Conservation (phyloP, 495 filamentous ascomycete genomes). For the Pyronema domesticum region DNA sequence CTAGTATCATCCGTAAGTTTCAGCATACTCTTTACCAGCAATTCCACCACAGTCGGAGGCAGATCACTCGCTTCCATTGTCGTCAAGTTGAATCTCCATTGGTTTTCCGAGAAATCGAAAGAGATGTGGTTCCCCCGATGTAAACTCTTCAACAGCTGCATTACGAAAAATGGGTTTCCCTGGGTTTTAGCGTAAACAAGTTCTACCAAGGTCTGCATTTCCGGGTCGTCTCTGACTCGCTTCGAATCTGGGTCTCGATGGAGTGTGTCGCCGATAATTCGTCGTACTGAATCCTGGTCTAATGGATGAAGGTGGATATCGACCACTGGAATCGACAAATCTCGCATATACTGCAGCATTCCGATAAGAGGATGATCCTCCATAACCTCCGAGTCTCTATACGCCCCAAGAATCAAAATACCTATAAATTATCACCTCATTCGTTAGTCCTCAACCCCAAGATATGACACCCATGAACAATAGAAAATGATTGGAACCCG, state of each 20-base stretch:
- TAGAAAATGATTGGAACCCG: neutral
- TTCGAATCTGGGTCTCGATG: conserved; percentile 20
- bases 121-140: conserved; percentile 20
- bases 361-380: conserved; percentile 21
- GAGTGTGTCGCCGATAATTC: conserved; percentile 23
- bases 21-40: conserved; percentile 24
- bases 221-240: conserved; percentile 17
- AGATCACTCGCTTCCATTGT: conserved; percentile 21
- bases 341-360: conserved; percentile 22
- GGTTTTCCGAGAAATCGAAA: conserved; percentile 20
- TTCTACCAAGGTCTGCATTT: conserved; percentile 24
- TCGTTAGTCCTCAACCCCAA: too few species aligned
- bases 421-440: conserved; percentile 6
- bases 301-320: conserved; percentile 21
- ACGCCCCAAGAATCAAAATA: conserved; percentile 23
- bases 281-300: conserved; percentile 20
- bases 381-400: conserved; percentile 21
- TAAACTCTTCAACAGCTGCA: conserved; percentile 22
- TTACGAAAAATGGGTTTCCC: conserved; percentile 24
- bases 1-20: conserved; percentile 20
- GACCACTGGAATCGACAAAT: conserved; percentile 19
- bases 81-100: conserved; percentile 24
- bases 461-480: neutral
- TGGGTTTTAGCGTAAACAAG: conserved; percentile 23
- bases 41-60: conserved; percentile 23